These are phyloP conservation scores for Boehmeria nivea DNA, from an alignment of 306 rosid species.

Conservation along the genomic window DNA sequence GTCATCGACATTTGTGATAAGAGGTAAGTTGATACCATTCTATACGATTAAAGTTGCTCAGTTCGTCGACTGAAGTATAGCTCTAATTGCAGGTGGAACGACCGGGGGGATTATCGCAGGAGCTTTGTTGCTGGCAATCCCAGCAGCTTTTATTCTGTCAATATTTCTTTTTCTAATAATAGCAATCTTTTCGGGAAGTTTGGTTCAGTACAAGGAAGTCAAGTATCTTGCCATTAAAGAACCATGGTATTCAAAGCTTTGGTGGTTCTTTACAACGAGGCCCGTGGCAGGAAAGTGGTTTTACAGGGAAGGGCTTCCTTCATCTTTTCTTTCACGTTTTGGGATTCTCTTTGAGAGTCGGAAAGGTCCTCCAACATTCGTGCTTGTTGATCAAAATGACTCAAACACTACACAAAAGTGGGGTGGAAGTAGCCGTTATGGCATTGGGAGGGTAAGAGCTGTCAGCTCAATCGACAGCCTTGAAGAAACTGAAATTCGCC, in stretches of 20 bases:
- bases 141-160: conserved; percentile 50
- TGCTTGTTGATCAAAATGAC: conserved; percentile 37
- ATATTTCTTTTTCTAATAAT: conserved; percentile 39
- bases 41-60: no score
- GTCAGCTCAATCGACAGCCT: conserved; percentile 37
- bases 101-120: conserved; percentile 48
- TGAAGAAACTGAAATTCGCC: conserved; percentile 35
- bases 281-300: conserved; percentile 53
- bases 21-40: conserved; percentile 28
- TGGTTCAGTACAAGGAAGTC: conserved; percentile 47
- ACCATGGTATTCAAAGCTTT: conserved; percentile 39
- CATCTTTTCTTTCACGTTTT: conserved; percentile 40
- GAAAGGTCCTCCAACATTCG: conserved; percentile 41
- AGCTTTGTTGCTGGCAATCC: conserved; percentile 48
- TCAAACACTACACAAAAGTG: conserved; percentile 32
- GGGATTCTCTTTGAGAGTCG: conserved; percentile 52
- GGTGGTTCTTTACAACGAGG: conserved; percentile 37
- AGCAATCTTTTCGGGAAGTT: conserved; percentile 41
- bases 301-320: conserved; percentile 40
- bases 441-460: conserved; percentile 32
- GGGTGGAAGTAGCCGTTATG: conserved; percentile 31
- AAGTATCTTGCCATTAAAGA: conserved; percentile 23
- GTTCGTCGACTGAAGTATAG: neutral
- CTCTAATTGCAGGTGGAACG: conserved; percentile 52
- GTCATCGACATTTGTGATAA: conserved; percentile 48